These are phyloP conservation scores for Coemansia sp. DNA, from an alignment of 192 early-diverging fungal species.

Conservation along the genomic window DNA sequence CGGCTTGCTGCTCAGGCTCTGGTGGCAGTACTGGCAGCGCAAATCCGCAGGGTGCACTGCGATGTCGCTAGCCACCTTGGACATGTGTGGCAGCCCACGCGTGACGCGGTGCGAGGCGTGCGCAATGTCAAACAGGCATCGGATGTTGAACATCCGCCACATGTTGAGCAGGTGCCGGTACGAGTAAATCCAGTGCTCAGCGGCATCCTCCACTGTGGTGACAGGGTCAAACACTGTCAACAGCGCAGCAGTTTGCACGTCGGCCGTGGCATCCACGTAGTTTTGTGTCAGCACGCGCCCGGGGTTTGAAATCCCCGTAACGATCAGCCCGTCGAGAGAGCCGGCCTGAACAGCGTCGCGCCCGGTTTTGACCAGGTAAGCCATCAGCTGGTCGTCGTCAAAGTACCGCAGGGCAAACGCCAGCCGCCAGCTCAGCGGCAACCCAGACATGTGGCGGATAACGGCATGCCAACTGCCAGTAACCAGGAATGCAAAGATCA, in stretches of 20 bases:
- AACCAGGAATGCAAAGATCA: conserved; percentile 88
- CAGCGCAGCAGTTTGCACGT: conserved; percentile 88
- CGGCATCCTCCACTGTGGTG: conserved; percentile 22
- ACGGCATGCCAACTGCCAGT: conserved; percentile 82
- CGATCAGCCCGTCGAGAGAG: conserved; percentile 76
- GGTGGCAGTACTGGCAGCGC: conserved; percentile 87
- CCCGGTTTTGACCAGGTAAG: conserved; percentile 60
- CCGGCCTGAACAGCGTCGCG: conserved; percentile 64
- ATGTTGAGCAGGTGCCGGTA: conserved; percentile 87
- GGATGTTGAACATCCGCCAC: conserved; percentile 83
- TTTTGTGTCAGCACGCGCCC: conserved; percentile 76
- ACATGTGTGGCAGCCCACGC: conserved; percentile 57
- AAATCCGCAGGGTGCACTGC: conserved; percentile 77
- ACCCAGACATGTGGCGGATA: conserved; percentile 64
- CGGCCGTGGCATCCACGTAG: conserved; percentile 84
- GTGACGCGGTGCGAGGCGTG: conserved; percentile 61
- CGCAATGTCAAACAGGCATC: conserved; percentile 91
- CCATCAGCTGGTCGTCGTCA: conserved; percentile 73
- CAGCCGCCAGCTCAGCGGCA: conserved; percentile 78
- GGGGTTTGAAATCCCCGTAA: conserved; percentile 76
- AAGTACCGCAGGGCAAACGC: conserved; percentile 86
- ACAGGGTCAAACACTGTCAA: conserved; percentile 61
- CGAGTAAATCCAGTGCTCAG: conserved; percentile 58
- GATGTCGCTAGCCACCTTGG: conserved; percentile 55
- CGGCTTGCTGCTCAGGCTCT: conserved; percentile 34